A percentile compares a stretch with the other conserved stretches of the same genome.
Conservation (phyloP, 1,284 basidiomycete species). For the Caloboletus inedulis region DNA sequence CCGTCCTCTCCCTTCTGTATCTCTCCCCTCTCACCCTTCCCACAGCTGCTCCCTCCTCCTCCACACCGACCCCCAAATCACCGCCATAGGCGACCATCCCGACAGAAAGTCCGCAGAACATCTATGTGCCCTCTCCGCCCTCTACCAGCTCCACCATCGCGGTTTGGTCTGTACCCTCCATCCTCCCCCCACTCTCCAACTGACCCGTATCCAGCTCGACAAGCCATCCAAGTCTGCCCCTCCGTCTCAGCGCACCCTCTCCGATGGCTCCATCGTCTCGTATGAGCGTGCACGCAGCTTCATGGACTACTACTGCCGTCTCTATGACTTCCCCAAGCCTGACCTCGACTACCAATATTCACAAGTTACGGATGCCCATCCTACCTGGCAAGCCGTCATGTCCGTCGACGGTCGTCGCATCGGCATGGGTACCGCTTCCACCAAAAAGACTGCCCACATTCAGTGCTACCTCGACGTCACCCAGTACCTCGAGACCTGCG, state of each 20-base stretch:
- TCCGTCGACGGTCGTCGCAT: slow-evolving; percentile 77
- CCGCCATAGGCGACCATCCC: slow-evolving; percentile 62
- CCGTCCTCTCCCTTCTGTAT: background rate
- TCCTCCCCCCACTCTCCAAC: background rate
- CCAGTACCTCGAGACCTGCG: slow-evolving; percentile 82
- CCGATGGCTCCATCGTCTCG: slow-evolving; percentile 64
- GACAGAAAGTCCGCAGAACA: slow-evolving; percentile 71
- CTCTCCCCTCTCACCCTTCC: background rate
- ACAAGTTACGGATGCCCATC: slow-evolving; percentile 27
- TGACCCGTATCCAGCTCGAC: slow-evolving; percentile 24
- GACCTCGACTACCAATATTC: slow-evolving; percentile 59
- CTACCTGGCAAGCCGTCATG: slow-evolving; percentile 79
- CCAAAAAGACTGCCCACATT: slow-evolving; percentile 76
- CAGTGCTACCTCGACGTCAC: slow-evolving; percentile 87
- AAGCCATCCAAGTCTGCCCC: slow-evolving; percentile 27
- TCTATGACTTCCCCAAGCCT: slow-evolving; percentile 79
- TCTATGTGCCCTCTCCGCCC: slow-evolving; percentile 70
- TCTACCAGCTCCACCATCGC: slow-evolving; percentile 63
- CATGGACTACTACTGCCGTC: slow-evolving; percentile 93
- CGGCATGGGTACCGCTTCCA: slow-evolving; percentile 68
- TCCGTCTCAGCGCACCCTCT: slow-evolving; percentile 43
- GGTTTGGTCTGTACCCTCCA: slow-evolving; percentile 46
- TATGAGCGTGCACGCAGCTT: slow-evolving; percentile 84
- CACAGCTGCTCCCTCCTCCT: slow-evolving; percentile 49
- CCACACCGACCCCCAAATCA: slow-evolving; percentile 42